A percentile compares a stretch with the other conserved stretches of the same genome.
Evolutionary conservation across 305 asterid genomes (phyloP).

Genomic region (Solanum aculeatissimum): DNA sequence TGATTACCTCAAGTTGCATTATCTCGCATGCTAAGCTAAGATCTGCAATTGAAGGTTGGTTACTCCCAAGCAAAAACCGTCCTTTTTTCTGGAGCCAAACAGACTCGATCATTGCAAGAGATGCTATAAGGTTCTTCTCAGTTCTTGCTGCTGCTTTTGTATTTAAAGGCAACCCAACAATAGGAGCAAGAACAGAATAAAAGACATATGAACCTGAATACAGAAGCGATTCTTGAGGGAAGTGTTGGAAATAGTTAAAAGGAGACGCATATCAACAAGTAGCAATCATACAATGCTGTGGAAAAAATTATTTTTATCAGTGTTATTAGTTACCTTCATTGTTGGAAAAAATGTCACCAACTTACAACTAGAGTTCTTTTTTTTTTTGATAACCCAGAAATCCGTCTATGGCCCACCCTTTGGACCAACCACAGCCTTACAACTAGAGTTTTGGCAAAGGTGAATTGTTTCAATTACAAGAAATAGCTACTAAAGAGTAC

Average conservation of each 20-base stretch:
- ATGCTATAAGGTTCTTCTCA: slow-evolving; percentile 45
- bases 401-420: too few relatives aligned
- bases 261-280: not conserved
- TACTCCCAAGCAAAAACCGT: slow-evolving; percentile 59
- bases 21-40: slow-evolving; percentile 78
- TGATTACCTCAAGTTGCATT: slow-evolving; percentile 55
- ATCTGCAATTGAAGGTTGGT: slow-evolving; percentile 83
- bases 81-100: slow-evolving; percentile 71
- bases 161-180: slow-evolving; percentile 47
- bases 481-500: not conserved
- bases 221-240: not conserved
- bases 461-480: not conserved
- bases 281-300: not conserved
- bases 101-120: slow-evolving; percentile 51
- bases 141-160: slow-evolving; percentile 54
- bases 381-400: too few relatives aligned
- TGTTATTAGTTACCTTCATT: not conserved
- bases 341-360: not conserved
- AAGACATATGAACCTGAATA: slow-evolving; percentile 38
- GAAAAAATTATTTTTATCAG: not conserved
- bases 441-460: not conserved
- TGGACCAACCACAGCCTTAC: too few relatives aligned
- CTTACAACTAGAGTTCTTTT: not conserved
- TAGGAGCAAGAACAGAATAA: slow-evolving; percentile 42
- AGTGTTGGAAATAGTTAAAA: not conserved